Conservation (phyloP, 352 stramenopile genomes). For the Phytophthora pistaciae region DNA sequence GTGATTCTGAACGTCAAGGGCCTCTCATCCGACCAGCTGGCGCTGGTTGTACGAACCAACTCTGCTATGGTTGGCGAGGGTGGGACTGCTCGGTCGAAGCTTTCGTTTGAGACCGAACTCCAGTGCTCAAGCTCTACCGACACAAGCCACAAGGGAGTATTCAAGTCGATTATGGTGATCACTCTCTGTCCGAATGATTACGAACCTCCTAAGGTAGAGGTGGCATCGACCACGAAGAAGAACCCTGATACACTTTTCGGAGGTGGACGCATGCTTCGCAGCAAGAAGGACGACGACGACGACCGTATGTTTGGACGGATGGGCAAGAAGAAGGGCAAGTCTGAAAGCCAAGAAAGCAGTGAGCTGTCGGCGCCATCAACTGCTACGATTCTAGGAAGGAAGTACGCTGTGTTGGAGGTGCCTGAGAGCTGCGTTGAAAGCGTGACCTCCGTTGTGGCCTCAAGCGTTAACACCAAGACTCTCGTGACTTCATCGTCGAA, state of each 20-base stretch:
- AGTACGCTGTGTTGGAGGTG: conserved; percentile 78
- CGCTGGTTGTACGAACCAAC: conserved; percentile 70
- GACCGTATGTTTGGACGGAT: conserved; percentile 52
- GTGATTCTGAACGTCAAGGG: conserved; percentile 77
- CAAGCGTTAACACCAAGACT: conserved; percentile 66
- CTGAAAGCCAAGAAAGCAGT: conserved; percentile 41
- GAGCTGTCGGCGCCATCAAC: conserved; percentile 65
- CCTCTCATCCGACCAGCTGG: conserved; percentile 62
- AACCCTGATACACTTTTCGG: conserved; percentile 25
- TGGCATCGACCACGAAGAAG: conserved; percentile 22
- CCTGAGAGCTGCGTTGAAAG: conserved; percentile 84
- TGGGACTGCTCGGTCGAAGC: conserved; percentile 43
- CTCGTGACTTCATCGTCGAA: conserved; percentile 70
- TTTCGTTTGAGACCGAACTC: conserved; percentile 53
- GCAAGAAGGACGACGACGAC: conserved; percentile 63
- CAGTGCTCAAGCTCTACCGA: conserved; percentile 24
- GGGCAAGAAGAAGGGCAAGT: conserved; percentile 42
- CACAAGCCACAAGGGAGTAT: conserved; percentile 45
- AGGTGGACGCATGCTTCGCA: conserved; percentile 54
- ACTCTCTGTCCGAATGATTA: conserved; percentile 78
- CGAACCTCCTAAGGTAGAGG: conserved; percentile 50
- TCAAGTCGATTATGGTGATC: conserved; percentile 80
- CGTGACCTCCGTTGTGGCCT: conserved; percentile 55
- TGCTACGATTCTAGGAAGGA: conserved; percentile 67
- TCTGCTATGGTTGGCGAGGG: conserved; percentile 33